Conservation (phyloP, 2,329 filamentous ascomycete species). For the Monosporascus sp. region DNA sequence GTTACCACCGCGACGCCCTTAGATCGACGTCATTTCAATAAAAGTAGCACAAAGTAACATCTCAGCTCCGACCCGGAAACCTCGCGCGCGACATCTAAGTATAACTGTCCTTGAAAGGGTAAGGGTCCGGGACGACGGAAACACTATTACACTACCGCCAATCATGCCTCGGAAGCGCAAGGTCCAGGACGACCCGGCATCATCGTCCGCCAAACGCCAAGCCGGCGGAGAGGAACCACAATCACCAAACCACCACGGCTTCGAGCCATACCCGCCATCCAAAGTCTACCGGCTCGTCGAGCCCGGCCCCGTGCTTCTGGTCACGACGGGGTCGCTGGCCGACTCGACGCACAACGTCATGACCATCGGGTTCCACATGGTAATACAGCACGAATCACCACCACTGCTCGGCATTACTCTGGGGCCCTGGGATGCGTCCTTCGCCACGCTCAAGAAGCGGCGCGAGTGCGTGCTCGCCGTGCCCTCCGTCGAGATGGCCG, state of each 20-base stretch:
- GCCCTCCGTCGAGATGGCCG: constrained; percentile 24
- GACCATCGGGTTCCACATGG: constrained; percentile 33
- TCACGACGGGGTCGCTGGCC: constrained; percentile 26
- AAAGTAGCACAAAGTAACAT: no score
- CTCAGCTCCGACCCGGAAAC: no score
- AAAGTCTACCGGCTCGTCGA: constrained; percentile 29
- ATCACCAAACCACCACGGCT: constrained; percentile 4
- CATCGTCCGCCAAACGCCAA: constrained; percentile 5
- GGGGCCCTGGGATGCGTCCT: constrained; percentile 29
- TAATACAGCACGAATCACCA: constrained; percentile 29
- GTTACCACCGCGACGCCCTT: no score
- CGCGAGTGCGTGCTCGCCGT: constrained; percentile 29
- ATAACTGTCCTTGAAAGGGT: no score
- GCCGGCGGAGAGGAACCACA: background rate
- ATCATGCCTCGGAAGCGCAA: constrained; percentile 12
- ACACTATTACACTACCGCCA: background rate
- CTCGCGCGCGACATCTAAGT: no score
- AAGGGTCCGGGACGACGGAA: no score
- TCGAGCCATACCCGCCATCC: constrained; percentile 19
- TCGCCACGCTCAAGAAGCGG: constrained; percentile 20
- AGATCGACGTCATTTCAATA: no score
- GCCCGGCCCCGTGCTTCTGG: constrained; percentile 28
- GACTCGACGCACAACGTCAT: constrained; percentile 29
- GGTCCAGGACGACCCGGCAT: constrained; percentile 3
- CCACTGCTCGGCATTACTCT: constrained; percentile 26